A percentile compares a stretch with the other conserved stretches of the same genome.
Conservation (phyloP, 2,329 filamentous ascomycete genomes). For the Colletotrichum sp. region DNA sequence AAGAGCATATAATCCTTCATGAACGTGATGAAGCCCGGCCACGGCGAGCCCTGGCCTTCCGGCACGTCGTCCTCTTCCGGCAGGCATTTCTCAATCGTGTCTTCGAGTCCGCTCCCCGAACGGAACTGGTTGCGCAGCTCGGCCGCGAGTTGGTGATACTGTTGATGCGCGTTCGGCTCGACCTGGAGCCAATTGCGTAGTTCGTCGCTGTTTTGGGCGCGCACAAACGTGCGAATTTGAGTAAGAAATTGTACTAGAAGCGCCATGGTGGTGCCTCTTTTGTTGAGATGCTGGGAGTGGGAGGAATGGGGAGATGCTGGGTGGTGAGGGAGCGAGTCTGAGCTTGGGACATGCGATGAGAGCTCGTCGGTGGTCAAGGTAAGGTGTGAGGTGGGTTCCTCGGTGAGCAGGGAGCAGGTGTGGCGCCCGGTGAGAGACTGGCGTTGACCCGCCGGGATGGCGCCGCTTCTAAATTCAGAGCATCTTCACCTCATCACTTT, state of each 20-base stretch:
- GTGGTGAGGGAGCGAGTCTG: background rate
- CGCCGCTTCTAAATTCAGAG: background rate
- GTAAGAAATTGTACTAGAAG: slow-evolving; percentile 71
- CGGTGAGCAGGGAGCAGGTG: background rate
- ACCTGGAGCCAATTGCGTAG: slow-evolving; percentile 76
- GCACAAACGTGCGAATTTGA: slow-evolving; percentile 66
- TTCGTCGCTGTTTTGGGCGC: slow-evolving; percentile 64
- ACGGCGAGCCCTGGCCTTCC: slow-evolving; percentile 68
- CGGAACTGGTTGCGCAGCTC: slow-evolving; percentile 70
- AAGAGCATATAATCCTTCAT: slow-evolving; percentile 82
- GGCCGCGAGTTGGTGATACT: slow-evolving; percentile 69
- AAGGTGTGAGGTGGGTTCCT: slow-evolving; percentile 6
- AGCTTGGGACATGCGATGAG: background rate
- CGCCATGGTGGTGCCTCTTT: slow-evolving; percentile 49
- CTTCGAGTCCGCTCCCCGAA: slow-evolving; percentile 55
- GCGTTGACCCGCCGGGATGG: background rate
- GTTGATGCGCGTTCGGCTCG: slow-evolving; percentile 70
- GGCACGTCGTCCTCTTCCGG: slow-evolving; percentile 68
- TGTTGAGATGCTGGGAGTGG: background rate
- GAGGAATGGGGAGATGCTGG: background rate
- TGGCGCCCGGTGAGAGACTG: background rate
- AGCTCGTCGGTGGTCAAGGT: background rate
- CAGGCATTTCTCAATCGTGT: slow-evolving; percentile 66
- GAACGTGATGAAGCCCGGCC: slow-evolving; percentile 80
- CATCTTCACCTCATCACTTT: background rate